Evolutionary conservation across 495 filamentous ascomycete species (phyloP).

Genomic region (Penicillium pancosmium): DNA sequence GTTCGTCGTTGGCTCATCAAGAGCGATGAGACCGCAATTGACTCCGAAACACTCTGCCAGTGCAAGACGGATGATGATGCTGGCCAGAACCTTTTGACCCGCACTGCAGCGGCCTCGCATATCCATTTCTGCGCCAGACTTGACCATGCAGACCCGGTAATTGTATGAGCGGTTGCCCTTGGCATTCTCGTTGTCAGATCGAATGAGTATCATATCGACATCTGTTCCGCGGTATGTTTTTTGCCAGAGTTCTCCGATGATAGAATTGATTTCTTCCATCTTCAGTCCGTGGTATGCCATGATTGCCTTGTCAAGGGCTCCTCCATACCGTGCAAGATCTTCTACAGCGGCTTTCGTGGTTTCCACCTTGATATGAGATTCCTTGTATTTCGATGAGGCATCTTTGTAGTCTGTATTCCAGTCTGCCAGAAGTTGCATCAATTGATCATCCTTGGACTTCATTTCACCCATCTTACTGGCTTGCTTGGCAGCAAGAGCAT

Average conservation of each 20-base stretch:
- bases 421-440: constrained; percentile 67
- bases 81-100: constrained; percentile 92
- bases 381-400: constrained; percentile 80
- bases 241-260: constrained; percentile 94
- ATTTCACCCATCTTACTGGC: constrained; percentile 70
- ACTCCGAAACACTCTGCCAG: constrained; percentile 96
- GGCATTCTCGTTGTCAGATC: constrained; percentile 78
- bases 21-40: constrained; percentile 94
- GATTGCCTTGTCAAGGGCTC: constrained; percentile 89
- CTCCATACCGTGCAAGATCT: constrained; percentile 78
- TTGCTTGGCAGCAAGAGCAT: constrained; percentile 61
- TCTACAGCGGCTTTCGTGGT: constrained; percentile 91
- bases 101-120: constrained; percentile 98
- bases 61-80: constrained; percentile 96
- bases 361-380: constrained; percentile 86
- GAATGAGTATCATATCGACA: constrained; percentile 94
- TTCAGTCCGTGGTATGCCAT: constrained; percentile 95
- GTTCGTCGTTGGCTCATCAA: constrained; percentile 98
- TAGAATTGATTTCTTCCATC: constrained; percentile 98
- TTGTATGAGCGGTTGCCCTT: constrained; percentile 87
- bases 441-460: constrained; percentile 78
- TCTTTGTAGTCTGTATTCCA: constrained; percentile 87
- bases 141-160: constrained; percentile 98
- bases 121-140: constrained; percentile 96
- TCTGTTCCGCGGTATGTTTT: constrained; percentile 96